Percentiles rank a stretch among this genome's conserved stretches.
Conservation (phyloP, 2,329 filamentous ascomycete genomes). For the Trichophyton mentagrophytes region DNA sequence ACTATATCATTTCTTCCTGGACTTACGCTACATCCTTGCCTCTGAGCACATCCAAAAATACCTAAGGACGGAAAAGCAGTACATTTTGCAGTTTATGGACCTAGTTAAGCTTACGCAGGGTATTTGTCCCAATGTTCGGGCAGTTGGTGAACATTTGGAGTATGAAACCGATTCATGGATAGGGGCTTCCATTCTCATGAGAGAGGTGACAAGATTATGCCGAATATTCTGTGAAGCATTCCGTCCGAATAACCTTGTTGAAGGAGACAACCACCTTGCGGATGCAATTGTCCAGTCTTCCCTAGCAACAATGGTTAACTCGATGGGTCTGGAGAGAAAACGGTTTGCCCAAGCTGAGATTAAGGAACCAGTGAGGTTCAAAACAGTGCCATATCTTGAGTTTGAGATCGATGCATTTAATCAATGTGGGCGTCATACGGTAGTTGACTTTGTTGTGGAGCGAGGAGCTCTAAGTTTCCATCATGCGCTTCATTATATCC, state of each 20-base stretch:
- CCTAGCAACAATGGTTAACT: slow-evolving; percentile 76
- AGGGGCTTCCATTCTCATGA: slow-evolving; percentile 81
- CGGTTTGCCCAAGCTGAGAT: slow-evolving; percentile 80
- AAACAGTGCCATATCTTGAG: slow-evolving; percentile 62
- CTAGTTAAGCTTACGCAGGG: slow-evolving; percentile 92
- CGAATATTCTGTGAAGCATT: slow-evolving; percentile 82
- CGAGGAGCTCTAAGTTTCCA: slow-evolving; percentile 92
- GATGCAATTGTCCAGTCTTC: slow-evolving; percentile 54
- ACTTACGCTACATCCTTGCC: slow-evolving; percentile 79
- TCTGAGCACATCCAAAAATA: slow-evolving; percentile 79
- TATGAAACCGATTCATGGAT: slow-evolving; percentile 99
- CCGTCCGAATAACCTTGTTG: slow-evolving; percentile 52
- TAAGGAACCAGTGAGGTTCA: slow-evolving; percentile 75
- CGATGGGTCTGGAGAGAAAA: slow-evolving; percentile 72
- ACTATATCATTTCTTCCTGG: slow-evolving; percentile 96
- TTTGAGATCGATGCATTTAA: slow-evolving; percentile 48
- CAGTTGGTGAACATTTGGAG: slow-evolving; percentile 89
- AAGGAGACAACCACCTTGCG: slow-evolving; percentile 53
- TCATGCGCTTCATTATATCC: slow-evolving; percentile 85
- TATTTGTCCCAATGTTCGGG: slow-evolving; percentile 86
- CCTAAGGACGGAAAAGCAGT: slow-evolving; percentile 69
- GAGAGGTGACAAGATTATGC: slow-evolving; percentile 88
- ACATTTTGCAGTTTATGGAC: slow-evolving; percentile 88
- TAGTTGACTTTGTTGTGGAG: slow-evolving; percentile 81
- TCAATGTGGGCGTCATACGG: slow-evolving; percentile 43